Base-by-base conservation (phyloP, 108 stramenopile species). In the Discostella stelligeroides region DNA sequence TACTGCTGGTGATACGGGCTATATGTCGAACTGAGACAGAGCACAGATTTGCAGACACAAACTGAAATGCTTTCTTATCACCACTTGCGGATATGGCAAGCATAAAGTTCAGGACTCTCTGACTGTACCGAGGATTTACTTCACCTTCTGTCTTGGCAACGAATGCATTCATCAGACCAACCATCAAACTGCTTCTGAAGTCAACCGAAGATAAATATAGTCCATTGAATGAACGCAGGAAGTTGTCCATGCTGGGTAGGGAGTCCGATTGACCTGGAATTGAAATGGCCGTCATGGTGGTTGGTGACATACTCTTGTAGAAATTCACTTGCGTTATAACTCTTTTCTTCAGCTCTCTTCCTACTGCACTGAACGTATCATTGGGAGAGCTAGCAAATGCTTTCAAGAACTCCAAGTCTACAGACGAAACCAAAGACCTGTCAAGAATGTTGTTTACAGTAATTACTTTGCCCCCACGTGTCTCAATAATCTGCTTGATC, bases 21-120 rank as follows among this genome's bases (percentile, higher is more conserved):
- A n/a, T n/a, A 18, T 18, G 18, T 49, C 48, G 13, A 14, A 15
- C 15, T 15, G 48, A 49, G 8, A 49, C 8, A n/a, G 48, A 49
- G 15, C 48, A 49, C 48, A 49, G 8, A n/a, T 49, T 49, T n/a
- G 48, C 48, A 18, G 48, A 49, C 8, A 49, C 48, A 49, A 49
- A 49, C 48, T 49, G 12, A 18, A 49, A 49, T 18, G 48, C 48
- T 49, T 49, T 49, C 5, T 4, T 49, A 18, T 49, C 15, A 49
- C 48, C 15, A 49, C 48, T 49, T 15, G 48, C 48, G 5, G 8
- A n/a, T n/a, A 49, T 15, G 13, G 23, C 9, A 20, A 51, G 18
- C 50, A 51, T 51, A 9, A 51, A 51, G 9, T 51, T 51, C 25
- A 51, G 17, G 3, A 51, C 50, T 10, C 23, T 51, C 21, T 24